Percentiles rank a stretch among this genome's conserved stretches.
phyloP scores from a whole-genome alignment of 169 alveolate species.

The Babesia bovis region DNA sequence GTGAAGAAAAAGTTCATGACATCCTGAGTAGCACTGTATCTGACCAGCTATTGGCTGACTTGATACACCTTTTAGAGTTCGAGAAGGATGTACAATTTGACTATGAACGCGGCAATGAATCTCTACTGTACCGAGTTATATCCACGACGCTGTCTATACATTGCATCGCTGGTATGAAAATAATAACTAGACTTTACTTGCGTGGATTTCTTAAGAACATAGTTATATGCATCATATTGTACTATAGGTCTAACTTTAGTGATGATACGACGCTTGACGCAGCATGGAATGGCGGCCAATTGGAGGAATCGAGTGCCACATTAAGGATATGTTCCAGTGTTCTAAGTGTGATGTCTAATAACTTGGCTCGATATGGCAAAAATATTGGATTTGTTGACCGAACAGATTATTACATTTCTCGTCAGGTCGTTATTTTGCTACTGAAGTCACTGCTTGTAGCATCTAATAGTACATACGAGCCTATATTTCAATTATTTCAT shows the following conservation, averaged over 20 bases:
- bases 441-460: constrained; percentile 2
- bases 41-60: not conserved
- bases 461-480: not conserved
- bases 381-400: not conserved
- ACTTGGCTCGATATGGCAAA: not conserved
- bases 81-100: not conserved
- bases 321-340: constrained; percentile 22
- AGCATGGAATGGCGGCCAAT: not conserved
- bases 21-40: not conserved
- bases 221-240: constrained; percentile 2
- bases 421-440: not conserved
- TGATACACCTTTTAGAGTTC: constrained; percentile 29
- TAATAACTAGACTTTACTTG: constrained; percentile 28
- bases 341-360: constrained; percentile 9
- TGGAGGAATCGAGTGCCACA: constrained; percentile 8
- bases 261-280: not conserved
- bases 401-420: constrained; percentile 5
- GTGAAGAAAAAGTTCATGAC: not conserved
- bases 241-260: not conserved
- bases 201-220: constrained; percentile 37
- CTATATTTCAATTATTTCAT: constrained; percentile 8
- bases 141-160: not conserved
- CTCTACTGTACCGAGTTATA: constrained; percentile 18
- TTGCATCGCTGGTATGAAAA: not conserved
- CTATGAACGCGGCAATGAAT: not conserved